Evolutionary conservation across 805 yeast species (phyloP), one percentile per base, ranked within the genome.

Genomic region (Deakozyma indianensis): DNA sequence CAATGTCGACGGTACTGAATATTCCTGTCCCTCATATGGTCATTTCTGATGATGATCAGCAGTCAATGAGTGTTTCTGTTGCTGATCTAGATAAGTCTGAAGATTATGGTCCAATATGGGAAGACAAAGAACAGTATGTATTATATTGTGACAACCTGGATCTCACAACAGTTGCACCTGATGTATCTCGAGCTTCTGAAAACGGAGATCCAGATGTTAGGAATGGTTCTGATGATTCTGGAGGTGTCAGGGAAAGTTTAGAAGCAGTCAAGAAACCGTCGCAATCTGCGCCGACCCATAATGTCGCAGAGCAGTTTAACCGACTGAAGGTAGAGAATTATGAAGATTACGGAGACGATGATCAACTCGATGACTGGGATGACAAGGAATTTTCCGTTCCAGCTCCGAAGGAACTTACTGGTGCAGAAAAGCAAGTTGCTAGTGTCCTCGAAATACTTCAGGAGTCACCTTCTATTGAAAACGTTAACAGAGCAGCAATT

Each of bases 131-230:
- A 24, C 77, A 74, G n/a, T 70, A 71, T 49, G 68, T 66, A 49
- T 87, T 85, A 56, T 87, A 88, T 60, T 64, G 70, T 42, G 94
- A 85, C 56, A 70, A 83, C 5, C 64, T 84, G 45, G 73, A 70
- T 5, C 67, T 86, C 41, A 71, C 86, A 3, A 48, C 47, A 22
- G 7, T 25, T 9, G 28, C 28, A 25, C 28, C 28, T 7, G 28
- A 25, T 25, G n/a, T n/a, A n/a, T n/a, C n/a, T n/a, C n/a, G n/a
- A n/a, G 49, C 43, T 25, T 51, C 38, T 20, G 49, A 45, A n/a
- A 49, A 32, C 38, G 50, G 47, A 29, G 45, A 50, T 20, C 42
- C 23, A 3, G 41, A 46, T 27, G 35, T 47, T 11, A 23, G 25
- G 21, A 47, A 43, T 11, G 43, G 21, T 20, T 25, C 42, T n/a